These are phyloP conservation scores for Cercospora citrullina DNA, from an alignment of 2,329 filamentous ascomycete genomes.

Conservation along the genomic window DNA sequence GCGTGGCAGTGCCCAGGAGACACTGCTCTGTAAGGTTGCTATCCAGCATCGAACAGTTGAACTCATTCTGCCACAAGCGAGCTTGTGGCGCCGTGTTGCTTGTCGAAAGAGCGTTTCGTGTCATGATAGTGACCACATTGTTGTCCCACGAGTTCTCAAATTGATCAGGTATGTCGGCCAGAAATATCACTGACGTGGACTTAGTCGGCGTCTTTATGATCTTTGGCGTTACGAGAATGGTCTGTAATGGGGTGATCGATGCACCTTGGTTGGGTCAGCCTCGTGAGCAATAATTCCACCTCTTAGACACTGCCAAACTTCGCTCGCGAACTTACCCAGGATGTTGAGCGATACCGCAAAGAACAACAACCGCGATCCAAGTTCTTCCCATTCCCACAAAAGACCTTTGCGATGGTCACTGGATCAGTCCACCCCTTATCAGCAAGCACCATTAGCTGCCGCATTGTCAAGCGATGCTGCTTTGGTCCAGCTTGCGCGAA, in stretches of 20 bases:
- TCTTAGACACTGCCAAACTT: background rate
- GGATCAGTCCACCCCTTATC: background rate
- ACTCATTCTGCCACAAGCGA: background rate
- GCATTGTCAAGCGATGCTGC: background rate
- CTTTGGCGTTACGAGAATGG: background rate
- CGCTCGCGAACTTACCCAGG: background rate
- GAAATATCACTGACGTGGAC: background rate
- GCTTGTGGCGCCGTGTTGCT: background rate
- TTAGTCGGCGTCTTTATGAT: background rate
- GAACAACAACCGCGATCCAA: background rate
- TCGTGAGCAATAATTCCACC: background rate
- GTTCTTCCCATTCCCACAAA: background rate
- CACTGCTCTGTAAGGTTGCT: background rate
- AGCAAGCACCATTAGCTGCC: background rate
- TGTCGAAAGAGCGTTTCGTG: background rate
- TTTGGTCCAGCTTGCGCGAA: background rate
- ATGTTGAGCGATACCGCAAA: background rate
- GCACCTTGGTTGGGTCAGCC: background rate
- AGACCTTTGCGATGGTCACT: background rate
- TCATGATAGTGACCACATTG: background rate
- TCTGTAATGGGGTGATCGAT: background rate
- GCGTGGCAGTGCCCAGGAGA: background rate
- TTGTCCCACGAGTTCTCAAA: background rate
- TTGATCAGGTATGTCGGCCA: background rate
- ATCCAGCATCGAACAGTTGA: background rate